Base-by-base conservation (phyloP, 2,329 filamentous ascomycete genomes). In the Fusarium sp. region DNA sequence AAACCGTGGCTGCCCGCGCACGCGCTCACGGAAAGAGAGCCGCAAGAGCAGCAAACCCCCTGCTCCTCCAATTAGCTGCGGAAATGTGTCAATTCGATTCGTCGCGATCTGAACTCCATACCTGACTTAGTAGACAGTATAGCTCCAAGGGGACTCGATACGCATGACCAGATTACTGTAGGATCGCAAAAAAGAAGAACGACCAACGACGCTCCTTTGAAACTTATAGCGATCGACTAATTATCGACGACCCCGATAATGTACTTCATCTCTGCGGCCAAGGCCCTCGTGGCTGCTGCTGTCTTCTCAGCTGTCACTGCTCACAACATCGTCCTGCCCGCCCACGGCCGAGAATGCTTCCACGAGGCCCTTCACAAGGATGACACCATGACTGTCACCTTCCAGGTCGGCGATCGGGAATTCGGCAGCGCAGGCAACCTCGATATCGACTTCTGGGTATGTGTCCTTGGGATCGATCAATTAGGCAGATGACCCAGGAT, bases 331-430 rank as follows among this genome's bases (percentile, higher is more conserved):
- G 93, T 96, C 79, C 89, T 99, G 76, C 91, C 91, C 67, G 91
- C 94, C 73, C 94, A 99, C 82, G 92, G 93, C 76, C 89, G 94
- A 81, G 96, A 99, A 84, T 99, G 96, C 85, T 99, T 98, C 86
- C 92, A 97, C 85, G 96, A 99, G 83, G 81, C 85, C 73, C 89
- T 99, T 62, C 95, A 97, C 84, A 88, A 87, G 78, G 96, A 97
- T 80, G 96, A 99, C 84, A 92, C 91, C 81, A 99, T 99, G 96
- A 97, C 94, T 10, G 94, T 99, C 62, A 97, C 94, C 28, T 99
- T 96, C 86, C 96, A 98, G 83, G 95, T 98, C 60, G 96, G 96
- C 77, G 96, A 99, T 79, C 86, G 95, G 71, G 96, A 99, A 79
- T 97, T 97, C 81, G 95, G 95, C 50, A 92, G 92, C 51, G 94